Conservation (phyloP, 805 yeast genomes). For the Blastobotrys parvus region DNA sequence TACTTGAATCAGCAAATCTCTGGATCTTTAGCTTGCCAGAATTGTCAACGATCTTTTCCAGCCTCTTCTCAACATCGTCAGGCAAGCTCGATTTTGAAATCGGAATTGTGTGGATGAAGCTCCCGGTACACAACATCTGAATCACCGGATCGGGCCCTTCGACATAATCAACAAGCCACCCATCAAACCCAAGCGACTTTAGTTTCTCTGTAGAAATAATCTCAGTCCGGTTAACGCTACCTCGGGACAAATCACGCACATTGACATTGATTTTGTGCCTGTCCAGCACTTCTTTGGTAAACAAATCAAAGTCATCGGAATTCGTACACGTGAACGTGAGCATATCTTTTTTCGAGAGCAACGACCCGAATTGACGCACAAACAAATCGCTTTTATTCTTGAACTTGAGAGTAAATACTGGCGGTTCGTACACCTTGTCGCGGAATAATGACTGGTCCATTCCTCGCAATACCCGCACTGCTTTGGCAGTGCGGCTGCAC, state of each 20-base stretch:
- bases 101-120: constrained; percentile 51
- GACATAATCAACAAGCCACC: constrained; percentile 62
- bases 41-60: constrained; percentile 5
- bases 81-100: constrained; percentile 43
- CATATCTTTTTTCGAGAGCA: constrained; percentile 44
- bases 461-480: constrained; percentile 37
- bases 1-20: background rate
- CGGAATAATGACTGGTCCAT: constrained; percentile 29
- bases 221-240: background rate
- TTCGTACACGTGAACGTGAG: constrained; percentile 59
- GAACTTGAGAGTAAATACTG: constrained; percentile 55
- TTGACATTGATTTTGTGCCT: constrained; percentile 39
- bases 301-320: constrained; percentile 39
- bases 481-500: constrained; percentile 35
- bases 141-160: constrained; percentile 67
- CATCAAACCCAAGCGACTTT: constrained; percentile 60
- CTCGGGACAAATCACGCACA: constrained; percentile 34
- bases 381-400: constrained; percentile 29
- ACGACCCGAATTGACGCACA: constrained; percentile 31
- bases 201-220: constrained; percentile 28
- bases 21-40: constrained; percentile 33
- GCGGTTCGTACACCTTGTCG: constrained; percentile 58
- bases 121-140: constrained; percentile 53
- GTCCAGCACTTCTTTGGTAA: constrained; percentile 38
- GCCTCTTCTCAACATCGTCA: constrained; percentile 12